Conservation (phyloP, 352 stramenopile species). For the Plasmopara viticola region DNA sequence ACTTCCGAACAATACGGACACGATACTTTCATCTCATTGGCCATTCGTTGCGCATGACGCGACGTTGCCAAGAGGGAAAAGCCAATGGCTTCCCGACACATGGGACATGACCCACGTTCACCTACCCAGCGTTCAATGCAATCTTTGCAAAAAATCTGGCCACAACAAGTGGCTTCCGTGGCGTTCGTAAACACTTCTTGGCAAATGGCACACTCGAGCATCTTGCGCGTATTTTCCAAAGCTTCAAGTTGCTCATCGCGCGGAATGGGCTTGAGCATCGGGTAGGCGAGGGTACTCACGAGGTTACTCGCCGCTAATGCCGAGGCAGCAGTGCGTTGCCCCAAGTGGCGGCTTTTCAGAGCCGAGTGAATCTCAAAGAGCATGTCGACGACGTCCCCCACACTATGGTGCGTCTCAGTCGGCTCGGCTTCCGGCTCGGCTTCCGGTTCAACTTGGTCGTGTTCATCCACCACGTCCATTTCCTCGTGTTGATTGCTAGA, state of each 20-base stretch:
- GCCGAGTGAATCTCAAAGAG: slow-evolving; percentile 83
- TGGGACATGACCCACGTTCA: slow-evolving; percentile 70
- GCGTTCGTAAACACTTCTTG: slow-evolving; percentile 73
- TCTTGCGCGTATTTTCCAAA: slow-evolving; percentile 77
- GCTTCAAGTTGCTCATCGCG: slow-evolving; percentile 73
- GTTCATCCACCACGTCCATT: slow-evolving; percentile 17
- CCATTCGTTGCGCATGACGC: slow-evolving; percentile 74
- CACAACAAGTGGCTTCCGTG: slow-evolving; percentile 75
- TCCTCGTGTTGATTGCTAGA: slow-evolving; percentile 17
- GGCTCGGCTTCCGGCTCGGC: slow-evolving; percentile 21
- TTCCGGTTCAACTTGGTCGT: slow-evolving; percentile 27
- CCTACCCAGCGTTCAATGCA: slow-evolving; percentile 81
- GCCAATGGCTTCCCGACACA: slow-evolving; percentile 71
- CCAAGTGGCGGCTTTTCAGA: slow-evolving; percentile 71
- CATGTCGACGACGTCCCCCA: slow-evolving; percentile 75
- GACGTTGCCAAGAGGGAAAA: slow-evolving; percentile 60
- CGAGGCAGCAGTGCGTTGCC: slow-evolving; percentile 66
- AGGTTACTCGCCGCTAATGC: slow-evolving; percentile 70
- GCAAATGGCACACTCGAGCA: slow-evolving; percentile 83
- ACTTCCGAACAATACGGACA: slow-evolving; percentile 55
- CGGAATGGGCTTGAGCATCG: slow-evolving; percentile 40
- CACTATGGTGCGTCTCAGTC: slow-evolving; percentile 24
- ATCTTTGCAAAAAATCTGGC: slow-evolving; percentile 80
- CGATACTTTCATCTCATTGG: slow-evolving; percentile 77
- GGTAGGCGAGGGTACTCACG: slow-evolving; percentile 61